A percentile compares a stretch with the other conserved stretches of the same genome.
phyloP scores from a whole-genome alignment of 371 early-diverging fungal genomes.

The Rhizopus delemar region DNA sequence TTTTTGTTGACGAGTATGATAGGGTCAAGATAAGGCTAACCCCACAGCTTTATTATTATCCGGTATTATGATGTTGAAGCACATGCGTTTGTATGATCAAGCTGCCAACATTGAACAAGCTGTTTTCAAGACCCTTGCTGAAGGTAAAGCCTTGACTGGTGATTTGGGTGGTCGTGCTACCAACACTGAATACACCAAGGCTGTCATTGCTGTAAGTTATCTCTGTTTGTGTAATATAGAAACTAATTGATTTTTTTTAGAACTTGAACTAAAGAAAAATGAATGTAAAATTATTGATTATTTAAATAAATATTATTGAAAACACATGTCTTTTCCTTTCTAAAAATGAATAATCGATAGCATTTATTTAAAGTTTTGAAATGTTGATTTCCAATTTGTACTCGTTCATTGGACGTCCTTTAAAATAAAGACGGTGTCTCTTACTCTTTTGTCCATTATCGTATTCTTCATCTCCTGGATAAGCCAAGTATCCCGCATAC shows the following conservation, averaged over 20 bases:
- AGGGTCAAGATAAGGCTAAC: slow-evolving; percentile 78
- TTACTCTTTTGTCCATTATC: slow-evolving; percentile 21
- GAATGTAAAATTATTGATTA: slow-evolving; percentile 3
- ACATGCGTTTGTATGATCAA: slow-evolving; percentile 82
- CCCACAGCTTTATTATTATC: slow-evolving; percentile 92
- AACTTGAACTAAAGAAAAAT: slow-evolving; percentile 7
- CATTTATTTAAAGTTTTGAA: slow-evolving; percentile 21
- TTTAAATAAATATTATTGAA: not conserved
- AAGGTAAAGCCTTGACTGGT: slow-evolving; percentile 87
- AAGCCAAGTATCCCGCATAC: slow-evolving; percentile 32
- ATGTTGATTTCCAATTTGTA: slow-evolving; percentile 32
- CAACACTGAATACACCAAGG: slow-evolving; percentile 90
- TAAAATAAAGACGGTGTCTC: slow-evolving; percentile 42
- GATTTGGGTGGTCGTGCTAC: slow-evolving; percentile 94
- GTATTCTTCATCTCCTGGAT: slow-evolving; percentile 46
- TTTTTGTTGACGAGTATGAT: not conserved
- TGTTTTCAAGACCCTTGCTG: slow-evolving; percentile 92
- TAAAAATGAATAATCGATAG: not conserved
- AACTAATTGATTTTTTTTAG: slow-evolving; percentile 21
- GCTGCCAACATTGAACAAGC: slow-evolving; percentile 88
- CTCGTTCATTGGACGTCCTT: slow-evolving; percentile 34
- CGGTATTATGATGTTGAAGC: slow-evolving; percentile 96
- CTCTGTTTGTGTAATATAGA: slow-evolving; percentile 9
- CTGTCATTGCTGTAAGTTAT: slow-evolving; percentile 66
- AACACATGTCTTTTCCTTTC: too few species aligned